Evolutionary conservation across 257 asterid genomes (phyloP), one percentile per base, ranked within the genome.

Genomic region (Striga asiatica): DNA sequence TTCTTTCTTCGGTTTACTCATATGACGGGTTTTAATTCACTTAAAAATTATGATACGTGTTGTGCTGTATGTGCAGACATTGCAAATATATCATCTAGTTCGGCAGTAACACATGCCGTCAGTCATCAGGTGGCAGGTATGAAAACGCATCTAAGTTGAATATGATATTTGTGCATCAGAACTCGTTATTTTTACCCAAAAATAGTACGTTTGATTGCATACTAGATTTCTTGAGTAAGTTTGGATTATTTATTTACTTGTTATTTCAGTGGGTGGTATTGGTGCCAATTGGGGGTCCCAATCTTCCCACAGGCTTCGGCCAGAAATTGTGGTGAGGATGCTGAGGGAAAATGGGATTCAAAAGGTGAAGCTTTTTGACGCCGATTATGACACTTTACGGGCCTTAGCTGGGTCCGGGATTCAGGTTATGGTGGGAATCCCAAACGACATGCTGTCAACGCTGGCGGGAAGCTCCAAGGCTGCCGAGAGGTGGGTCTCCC

Each of bases 281-380:
- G 95, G 97, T 48, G 97, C 83, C 32, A 88, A 88, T 64, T 88
- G 95, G 95, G 97, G 97, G 14, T 68, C 82, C 11, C 97, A 82
- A 43, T 20, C 92, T 38, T 74, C 92, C 27, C 97, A 88, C 65
- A 65, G 47, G 10, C 47, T 85, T 66, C 86, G 78, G 29, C 97
- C 97, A 0, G 73, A 74, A 1, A 53, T 43, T 58, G 88, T 88
- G 45, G 97, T 88, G 72, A 65, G 80, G 72, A 66, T 88, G 95
- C 72, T 88, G 8, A 77, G 76, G 63, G 87, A 77, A 17, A 88
- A 88, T 10, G 92, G 97, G 56, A 75, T 88, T 61, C 86, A 77
- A 64, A 88, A 77, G 61, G 83, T 88, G 6, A 88, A 88, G 77
- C 97, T 88, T 64, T 88, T 88, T 32, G 97, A 85, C 64, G 73